Conservation (phyloP, 257 asterid genomes). For the Solanum medicagineum region DNA sequence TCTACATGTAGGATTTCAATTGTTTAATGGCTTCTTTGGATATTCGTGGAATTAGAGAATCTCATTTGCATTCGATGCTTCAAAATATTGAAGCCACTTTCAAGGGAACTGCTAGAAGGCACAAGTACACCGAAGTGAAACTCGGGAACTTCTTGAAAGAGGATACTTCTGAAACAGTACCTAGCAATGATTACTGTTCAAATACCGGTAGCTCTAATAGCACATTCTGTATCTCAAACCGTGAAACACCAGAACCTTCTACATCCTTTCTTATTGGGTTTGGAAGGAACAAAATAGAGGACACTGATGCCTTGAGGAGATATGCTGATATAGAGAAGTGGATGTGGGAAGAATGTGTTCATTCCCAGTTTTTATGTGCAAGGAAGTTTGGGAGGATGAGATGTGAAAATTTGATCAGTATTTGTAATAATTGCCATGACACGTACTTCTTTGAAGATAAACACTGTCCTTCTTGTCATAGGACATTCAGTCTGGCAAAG, state of each 20-base stretch:
- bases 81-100: constrained; percentile 55
- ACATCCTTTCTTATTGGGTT: constrained; percentile 12
- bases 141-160: constrained; percentile 8
- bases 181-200: constrained; percentile 4
- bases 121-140: constrained; percentile 1
- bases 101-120: constrained; percentile 30
- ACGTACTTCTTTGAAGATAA: constrained; percentile 32
- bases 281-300: constrained; percentile 23
- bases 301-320: constrained; percentile 23
- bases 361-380: constrained; percentile 26
- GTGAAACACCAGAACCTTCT: constrained; percentile 15
- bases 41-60: constrained; percentile 78
- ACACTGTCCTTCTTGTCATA: constrained; percentile 46
- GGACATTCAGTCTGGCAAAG: constrained; percentile 11
- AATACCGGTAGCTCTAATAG: constrained; percentile 12
- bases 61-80: constrained; percentile 65
- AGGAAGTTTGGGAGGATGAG: constrained; percentile 31
- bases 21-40: constrained; percentile 67
- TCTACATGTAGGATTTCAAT: constrained; percentile 49
- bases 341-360: constrained; percentile 64
- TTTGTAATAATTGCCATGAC: constrained; percentile 44
- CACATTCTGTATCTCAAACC: background rate
- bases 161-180: constrained; percentile 16
- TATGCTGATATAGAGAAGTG: constrained; percentile 48
- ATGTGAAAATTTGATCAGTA: constrained; percentile 30